Conservation (phyloP, 2,329 filamentous ascomycete genomes). For the Aspergillus phoenicis region DNA sequence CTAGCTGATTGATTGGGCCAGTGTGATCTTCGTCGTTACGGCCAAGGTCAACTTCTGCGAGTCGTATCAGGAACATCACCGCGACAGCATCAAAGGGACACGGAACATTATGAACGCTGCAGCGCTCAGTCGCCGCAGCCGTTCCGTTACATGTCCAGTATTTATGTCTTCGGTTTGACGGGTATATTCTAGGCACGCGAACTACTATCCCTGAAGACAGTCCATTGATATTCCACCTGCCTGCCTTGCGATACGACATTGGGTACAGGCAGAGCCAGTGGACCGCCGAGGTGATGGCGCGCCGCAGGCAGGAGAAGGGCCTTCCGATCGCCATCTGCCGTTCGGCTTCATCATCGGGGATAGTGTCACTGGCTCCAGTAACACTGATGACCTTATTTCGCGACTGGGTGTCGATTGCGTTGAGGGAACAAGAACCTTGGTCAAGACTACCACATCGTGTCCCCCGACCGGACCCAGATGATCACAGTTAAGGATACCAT, state of each 20-base stretch:
- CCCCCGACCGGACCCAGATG: constrained; percentile 6
- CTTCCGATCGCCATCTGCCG: constrained; percentile 71
- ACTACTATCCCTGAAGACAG: constrained; percentile 9
- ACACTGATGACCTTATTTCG: constrained; percentile 80
- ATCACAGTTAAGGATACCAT: constrained; percentile 12
- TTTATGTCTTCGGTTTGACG: constrained; percentile 13
- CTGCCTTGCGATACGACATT: constrained; percentile 56
- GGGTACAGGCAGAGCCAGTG: constrained; percentile 14
- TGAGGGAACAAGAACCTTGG: not conserved
- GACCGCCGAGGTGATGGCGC: constrained; percentile 59
- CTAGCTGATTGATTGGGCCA: constrained; percentile 14
- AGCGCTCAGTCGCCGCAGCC: constrained; percentile 7
- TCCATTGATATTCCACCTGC: constrained; percentile 12
- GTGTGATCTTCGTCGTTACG: constrained; percentile 11
- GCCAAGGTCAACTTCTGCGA: constrained; percentile 17
- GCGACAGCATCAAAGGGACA: constrained; percentile 9
- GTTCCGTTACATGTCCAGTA: constrained; percentile 16
- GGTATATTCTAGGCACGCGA: constrained; percentile 14
- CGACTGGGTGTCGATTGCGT: constrained; percentile 78
- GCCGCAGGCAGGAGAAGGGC: constrained; percentile 71
- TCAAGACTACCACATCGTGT: constrained; percentile 56
- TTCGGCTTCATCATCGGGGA: constrained; percentile 79
- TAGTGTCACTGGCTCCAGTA: constrained; percentile 59
- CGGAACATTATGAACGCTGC: constrained; percentile 4
- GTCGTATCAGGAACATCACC: constrained; percentile 14